Base-by-base conservation (phyloP, 1,284 basidiomycete genomes). In the Schizopora paradoxa region DNA sequence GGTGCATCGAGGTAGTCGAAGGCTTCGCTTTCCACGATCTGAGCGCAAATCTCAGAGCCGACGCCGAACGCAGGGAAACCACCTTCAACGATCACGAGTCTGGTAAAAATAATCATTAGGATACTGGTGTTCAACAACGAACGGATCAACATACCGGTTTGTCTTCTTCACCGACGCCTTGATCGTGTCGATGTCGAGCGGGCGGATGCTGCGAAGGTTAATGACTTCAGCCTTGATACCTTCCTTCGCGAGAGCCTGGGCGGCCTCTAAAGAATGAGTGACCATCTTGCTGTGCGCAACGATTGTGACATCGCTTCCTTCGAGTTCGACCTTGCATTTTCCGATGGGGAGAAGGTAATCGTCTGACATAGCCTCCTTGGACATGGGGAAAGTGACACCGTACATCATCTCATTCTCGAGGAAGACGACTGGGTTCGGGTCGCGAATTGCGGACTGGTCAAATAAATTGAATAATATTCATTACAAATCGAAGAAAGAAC, bases 391-490 rank as follows among this genome's bases (percentile, higher is more conserved):
- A 16, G 84, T 80, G 54, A 93, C 81, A 69, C 96, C 96, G 72
- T 99, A 99, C 63, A 99, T 69, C 79, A 99, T 92, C 72, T 99
- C 96, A 70, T 99, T 99, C 66, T 99, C 96, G 43, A 99, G 85
- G 77, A 99, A 92, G 56, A 98, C 92, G 56, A 97, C 89, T 10
- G 94, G 93, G 73, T 97, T 99, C 49, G 93, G 92, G 68, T 99
- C 96, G 41, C 96, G 91, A 63, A 99, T 97, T 28, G 96, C 95
- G 47, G 92, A 69, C 90, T 92, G 48, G 2, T 21, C 4, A 8
- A 56, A 47, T 13, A 41, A 45, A 45, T 25, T 52, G 19, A 53
- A 22, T 23, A 14, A 43, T 31, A 28, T 37, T 13, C 31, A 23
- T 22, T 10, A 31, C n/a, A n/a, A 13, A 43, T 31, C 22, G 34